Evolutionary conservation across 441 rosid genomes (phyloP).

Genomic region (Euphorbia schlechtendalii): DNA sequence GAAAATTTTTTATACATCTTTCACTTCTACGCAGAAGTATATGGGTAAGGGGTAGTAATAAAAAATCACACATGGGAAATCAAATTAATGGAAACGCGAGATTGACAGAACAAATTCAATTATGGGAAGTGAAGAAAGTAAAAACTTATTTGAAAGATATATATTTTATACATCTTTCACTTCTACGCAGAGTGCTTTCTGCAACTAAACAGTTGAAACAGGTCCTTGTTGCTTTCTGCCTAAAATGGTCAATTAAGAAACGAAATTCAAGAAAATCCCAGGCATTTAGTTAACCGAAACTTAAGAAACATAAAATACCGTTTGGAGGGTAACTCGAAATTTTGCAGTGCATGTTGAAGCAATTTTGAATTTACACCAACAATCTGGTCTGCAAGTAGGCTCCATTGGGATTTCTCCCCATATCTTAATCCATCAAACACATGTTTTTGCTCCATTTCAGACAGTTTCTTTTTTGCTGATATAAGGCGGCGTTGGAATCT

Average conservation of each 20-base stretch:
- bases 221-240: neutral
- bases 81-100: too few relatives aligned
- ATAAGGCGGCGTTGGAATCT: conserved; percentile 65
- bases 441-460: conserved; percentile 80
- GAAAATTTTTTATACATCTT: neutral
- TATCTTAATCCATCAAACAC: conserved; percentile 73
- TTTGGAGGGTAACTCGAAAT: conserved; percentile 38
- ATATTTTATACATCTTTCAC: too few relatives aligned
- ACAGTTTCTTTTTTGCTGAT: conserved; percentile 77
- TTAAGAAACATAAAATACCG: conserved; percentile 37
- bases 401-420: conserved; percentile 69
- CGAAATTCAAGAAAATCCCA: conserved; percentile 8
- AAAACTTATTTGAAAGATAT: too few relatives aligned
- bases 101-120: too few relatives aligned
- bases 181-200: neutral
- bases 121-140: too few relatives aligned
- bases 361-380: conserved; percentile 57
- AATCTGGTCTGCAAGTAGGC: conserved; percentile 63
- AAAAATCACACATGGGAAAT: too few relatives aligned
- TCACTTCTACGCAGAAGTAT: neutral
- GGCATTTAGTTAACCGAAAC: neutral
- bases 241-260: neutral
- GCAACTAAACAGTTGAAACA: conserved; percentile 4
- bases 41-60: neutral
- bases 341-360: conserved; percentile 68